phyloP scores from a whole-genome alignment of 2,329 filamentous ascomycete species.

The Volutella citrinella region DNA sequence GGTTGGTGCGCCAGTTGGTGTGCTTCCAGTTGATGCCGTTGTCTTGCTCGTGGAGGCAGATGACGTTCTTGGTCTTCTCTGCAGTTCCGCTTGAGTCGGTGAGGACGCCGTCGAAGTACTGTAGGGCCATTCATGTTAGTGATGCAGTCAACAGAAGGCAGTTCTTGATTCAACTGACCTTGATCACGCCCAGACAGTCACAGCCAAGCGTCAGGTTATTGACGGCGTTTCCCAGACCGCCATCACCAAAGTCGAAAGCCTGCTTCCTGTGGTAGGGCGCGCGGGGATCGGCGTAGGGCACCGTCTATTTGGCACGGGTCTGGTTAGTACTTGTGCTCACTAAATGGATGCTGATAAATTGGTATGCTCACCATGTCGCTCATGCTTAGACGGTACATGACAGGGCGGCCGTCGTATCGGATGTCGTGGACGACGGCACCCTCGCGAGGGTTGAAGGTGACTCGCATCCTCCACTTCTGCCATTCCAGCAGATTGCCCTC shows the following conservation, averaged over 20 bases:
- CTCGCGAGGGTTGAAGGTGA: slow-evolving; percentile 68
- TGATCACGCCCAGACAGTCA: slow-evolving; percentile 65
- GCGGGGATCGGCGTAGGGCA: slow-evolving; percentile 64
- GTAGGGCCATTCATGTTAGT: neutral
- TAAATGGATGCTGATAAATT: rapidly evolving
- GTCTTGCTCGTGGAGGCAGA: slow-evolving; percentile 34
- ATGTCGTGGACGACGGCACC: slow-evolving; percentile 68
- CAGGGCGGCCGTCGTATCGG: slow-evolving; percentile 59
- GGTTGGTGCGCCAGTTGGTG: slow-evolving; percentile 54
- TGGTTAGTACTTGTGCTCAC: neutral
- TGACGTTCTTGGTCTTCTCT: slow-evolving; percentile 43
- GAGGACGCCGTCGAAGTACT: slow-evolving; percentile 37
- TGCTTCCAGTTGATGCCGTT: slow-evolving; percentile 61
- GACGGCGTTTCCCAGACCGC: slow-evolving; percentile 60
- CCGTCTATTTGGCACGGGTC: slow-evolving; percentile 31
- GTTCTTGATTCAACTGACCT: slow-evolving; percentile 13
- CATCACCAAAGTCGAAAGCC: slow-evolving; percentile 69
- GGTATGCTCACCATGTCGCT: slow-evolving; percentile 58
- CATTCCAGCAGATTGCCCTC: slow-evolving; percentile 46
- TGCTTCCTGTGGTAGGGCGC: slow-evolving; percentile 62
- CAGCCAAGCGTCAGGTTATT: slow-evolving; percentile 67
- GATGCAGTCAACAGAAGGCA: rapidly evolving
- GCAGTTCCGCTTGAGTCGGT: slow-evolving; percentile 25
- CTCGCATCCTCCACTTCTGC: slow-evolving; percentile 67
- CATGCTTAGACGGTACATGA: slow-evolving; percentile 65